phyloP scores from a whole-genome alignment of 352 stramenopile species.

The Globisporangium heterothallicum region DNA sequence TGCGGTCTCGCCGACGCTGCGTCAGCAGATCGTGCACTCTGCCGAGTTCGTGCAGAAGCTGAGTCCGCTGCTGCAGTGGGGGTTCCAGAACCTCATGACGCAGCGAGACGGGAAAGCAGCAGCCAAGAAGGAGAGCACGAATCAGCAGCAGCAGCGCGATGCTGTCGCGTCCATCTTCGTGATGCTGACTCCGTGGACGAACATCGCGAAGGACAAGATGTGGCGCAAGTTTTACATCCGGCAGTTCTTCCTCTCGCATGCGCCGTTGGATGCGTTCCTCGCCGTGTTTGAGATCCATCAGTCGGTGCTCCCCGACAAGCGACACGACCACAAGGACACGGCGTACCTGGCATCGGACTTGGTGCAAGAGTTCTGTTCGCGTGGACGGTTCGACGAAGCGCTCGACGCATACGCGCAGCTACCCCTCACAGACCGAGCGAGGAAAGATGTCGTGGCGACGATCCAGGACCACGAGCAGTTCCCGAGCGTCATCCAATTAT shows the following conservation, averaged over 20 bases:
- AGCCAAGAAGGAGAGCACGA: not conserved
- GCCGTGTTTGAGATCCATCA: conserved; percentile 21
- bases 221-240: conserved; percentile 61
- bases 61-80: conserved; percentile 31
- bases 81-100: conserved; percentile 21
- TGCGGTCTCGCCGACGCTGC: conserved; percentile 17
- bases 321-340: conserved; percentile 7
- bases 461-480: conserved; percentile 58
- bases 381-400: conserved; percentile 49
- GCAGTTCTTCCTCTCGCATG: conserved; percentile 51
- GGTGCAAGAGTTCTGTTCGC: conserved; percentile 47
- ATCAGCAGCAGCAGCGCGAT: not conserved
- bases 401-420: conserved; percentile 45
- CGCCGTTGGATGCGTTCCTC: conserved; percentile 40
- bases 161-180: conserved; percentile 24
- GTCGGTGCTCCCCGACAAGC: not conserved
- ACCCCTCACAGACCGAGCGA: conserved; percentile 21
- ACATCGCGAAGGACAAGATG: conserved; percentile 33
- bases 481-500: conserved; percentile 37
- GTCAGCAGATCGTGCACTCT: conserved; percentile 26
- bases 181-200: conserved; percentile 40
- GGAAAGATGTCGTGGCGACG: conserved; percentile 26
- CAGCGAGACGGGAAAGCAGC: conserved; percentile 1
- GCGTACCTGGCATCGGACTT: conserved; percentile 24
- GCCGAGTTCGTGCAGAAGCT: conserved; percentile 23